Evolutionary conservation across 805 yeast species (phyloP).

Genomic region (Schwanniomyces pseudopolymorphus): DNA sequence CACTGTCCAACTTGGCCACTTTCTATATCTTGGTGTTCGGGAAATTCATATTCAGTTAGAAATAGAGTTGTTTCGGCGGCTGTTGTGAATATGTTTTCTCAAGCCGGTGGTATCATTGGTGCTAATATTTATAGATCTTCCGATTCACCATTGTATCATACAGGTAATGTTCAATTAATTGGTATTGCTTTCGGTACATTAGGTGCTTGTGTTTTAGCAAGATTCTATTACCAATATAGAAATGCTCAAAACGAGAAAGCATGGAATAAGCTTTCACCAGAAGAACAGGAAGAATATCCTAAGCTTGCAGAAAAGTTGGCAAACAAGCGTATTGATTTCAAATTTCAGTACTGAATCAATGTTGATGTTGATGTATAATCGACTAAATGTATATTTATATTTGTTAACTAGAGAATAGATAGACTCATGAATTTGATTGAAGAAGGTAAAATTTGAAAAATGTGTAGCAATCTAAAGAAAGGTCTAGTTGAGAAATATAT

Average conservation of each 20-base stretch:
- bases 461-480: no score
- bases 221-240: constrained; percentile 39
- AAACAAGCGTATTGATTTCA: constrained; percentile 54
- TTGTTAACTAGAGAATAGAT: no score
- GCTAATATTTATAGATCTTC: constrained; percentile 55
- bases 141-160: constrained; percentile 59
- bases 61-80: constrained; percentile 66
- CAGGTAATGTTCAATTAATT: constrained; percentile 52
- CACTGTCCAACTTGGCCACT: constrained; percentile 55
- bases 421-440: no score
- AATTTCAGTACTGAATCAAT: constrained; percentile 20
- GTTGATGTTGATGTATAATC: neutral
- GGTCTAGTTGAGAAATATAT: no score
- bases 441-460: no score
- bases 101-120: constrained; percentile 53
- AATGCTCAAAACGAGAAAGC: constrained; percentile 42
- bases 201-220: constrained; percentile 25
- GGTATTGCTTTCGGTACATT: constrained; percentile 33
- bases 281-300: constrained; percentile 51
- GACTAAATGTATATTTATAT: no score
- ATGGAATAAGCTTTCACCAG: constrained; percentile 53
- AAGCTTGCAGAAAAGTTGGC: constrained; percentile 51
- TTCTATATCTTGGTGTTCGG: constrained; percentile 59
- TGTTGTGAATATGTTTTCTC: constrained; percentile 62
- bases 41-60: constrained; percentile 62